Evolutionary conservation across 805 yeast species (phyloP), one percentile per base, ranked within the genome.

Genomic region (Ogataea zsoltii): DNA sequence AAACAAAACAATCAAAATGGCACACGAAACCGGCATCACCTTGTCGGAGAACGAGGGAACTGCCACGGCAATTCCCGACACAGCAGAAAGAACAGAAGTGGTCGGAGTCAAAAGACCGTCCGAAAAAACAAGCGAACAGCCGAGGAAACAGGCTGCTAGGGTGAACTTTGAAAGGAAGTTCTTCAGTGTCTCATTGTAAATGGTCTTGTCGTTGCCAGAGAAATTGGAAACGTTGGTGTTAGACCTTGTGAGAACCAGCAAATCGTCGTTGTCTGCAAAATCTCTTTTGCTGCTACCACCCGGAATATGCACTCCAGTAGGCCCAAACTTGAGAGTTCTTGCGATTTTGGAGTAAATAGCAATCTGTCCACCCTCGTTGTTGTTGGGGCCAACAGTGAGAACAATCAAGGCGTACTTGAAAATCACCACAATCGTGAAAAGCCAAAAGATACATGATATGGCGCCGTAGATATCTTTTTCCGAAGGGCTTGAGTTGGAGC

Each of bases 41-140:
- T 64, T 60, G 40, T 57, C 53, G 4, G 44, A 36, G 49, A 77
- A 68, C 5, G 69, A 58, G 2, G 83, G 82, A 18, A 64, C 67
- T 5, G 82, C 80, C 14, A 76, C 72, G 35, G 76, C 73, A 35
- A 79, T 75, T 42, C 86, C 86, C 2, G 72, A 75, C 28, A 80
- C 62, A 1, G 85, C 83, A 44, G 79, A 71, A 38, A 80, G 67
- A 3, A 80, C 82, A 1, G 85, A 79, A 11, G 83, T 79, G 2
- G 85, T 80, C 19, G 86, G 86, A 2, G 85, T 80, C 48, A 80
- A 67, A 43, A 80, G 63, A 5, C 85, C 85, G 60, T 80, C 85
- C 7, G 82, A 76, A 31, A 80, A 62, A 15, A 80, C 80, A 53
- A 80, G 65, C 0, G 82, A 67, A 52, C 83, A 77, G 2, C 85